A percentile compares a stretch with the other conserved stretches of the same genome.
These are phyloP conservation scores for Tolypocladium sp. DNA, from an alignment of 2,329 filamentous ascomycete genomes.

Conservation along the genomic window DNA sequence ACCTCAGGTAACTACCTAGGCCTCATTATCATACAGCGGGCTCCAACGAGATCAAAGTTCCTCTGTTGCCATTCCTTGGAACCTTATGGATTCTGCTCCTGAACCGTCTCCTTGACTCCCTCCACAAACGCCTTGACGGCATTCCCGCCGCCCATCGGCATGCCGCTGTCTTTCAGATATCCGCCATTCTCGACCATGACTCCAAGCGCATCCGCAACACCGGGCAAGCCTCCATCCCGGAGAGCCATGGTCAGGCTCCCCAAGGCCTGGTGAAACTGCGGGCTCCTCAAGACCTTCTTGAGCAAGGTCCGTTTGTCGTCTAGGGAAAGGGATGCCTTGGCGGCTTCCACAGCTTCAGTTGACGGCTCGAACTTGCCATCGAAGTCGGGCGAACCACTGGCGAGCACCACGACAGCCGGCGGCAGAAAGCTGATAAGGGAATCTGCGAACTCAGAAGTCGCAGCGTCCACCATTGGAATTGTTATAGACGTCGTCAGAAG, in stretches of 20 bases:
- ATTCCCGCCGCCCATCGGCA: constrained; percentile 80
- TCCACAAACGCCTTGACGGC: constrained; percentile 88
- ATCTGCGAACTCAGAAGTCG: constrained; percentile 60
- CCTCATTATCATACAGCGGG: neutral
- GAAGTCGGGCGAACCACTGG: constrained; percentile 52
- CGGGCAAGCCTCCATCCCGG: constrained; percentile 82
- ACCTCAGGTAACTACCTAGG: neutral
- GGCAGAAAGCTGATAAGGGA: constrained; percentile 71
- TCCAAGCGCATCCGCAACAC: constrained; percentile 75
- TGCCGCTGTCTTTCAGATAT: constrained; percentile 63
- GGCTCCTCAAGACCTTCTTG: constrained; percentile 74
- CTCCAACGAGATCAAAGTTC: neutral
- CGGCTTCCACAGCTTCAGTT: constrained; percentile 59
- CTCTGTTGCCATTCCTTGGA: neutral
- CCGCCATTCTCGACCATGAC: constrained; percentile 80
- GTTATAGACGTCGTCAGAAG: constrained; percentile 72
- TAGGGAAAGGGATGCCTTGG: constrained; percentile 62
- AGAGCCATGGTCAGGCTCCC: constrained; percentile 79
- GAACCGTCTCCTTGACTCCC: constrained; percentile 72
- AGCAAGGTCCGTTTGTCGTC: constrained; percentile 74
- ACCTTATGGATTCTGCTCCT: constrained; percentile 37
- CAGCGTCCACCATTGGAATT: constrained; percentile 61
- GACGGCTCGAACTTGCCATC: constrained; percentile 55
- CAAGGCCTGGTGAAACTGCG: constrained; percentile 83
- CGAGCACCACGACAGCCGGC: constrained; percentile 65